These are phyloP conservation scores for Diaporthe sp. DNA, from an alignment of 2,329 filamentous ascomycete genomes.

Conservation along the genomic window DNA sequence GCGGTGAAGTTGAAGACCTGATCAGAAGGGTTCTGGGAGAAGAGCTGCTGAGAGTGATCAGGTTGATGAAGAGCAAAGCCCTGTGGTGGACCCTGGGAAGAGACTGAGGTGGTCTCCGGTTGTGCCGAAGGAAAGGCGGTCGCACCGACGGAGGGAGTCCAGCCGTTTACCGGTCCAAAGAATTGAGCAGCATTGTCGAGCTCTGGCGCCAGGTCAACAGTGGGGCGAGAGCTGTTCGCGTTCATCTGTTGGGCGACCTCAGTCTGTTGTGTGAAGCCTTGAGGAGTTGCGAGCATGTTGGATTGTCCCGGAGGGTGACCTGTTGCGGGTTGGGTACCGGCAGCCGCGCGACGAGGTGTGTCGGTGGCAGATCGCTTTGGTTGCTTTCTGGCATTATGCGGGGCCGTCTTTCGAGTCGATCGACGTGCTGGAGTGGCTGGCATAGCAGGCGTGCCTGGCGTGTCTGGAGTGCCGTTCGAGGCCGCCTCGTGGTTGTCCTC, in stretches of 20 bases:
- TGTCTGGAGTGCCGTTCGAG: neutral
- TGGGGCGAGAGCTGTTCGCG: neutral
- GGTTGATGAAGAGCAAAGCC: neutral
- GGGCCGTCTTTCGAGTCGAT: neutral
- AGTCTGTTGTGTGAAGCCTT: neutral
- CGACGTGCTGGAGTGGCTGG: neutral
- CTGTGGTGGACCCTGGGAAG: neutral
- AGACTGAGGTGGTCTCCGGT: neutral
- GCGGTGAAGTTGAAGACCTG: neutral
- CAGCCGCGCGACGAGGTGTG: neutral
- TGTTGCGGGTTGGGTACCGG: neutral
- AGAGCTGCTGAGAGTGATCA: neutral
- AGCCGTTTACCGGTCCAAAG: neutral
- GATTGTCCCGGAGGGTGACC: neutral
- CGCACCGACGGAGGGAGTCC: neutral
- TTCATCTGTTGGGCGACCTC: neutral
- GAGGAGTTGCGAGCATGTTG: neutral
- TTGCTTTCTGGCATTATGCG: neutral
- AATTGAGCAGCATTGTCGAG: neutral
- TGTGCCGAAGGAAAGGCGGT: neutral
- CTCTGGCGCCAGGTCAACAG: neutral
- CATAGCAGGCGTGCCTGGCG: neutral
- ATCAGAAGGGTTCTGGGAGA: neutral
- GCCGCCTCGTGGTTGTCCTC: neutral
- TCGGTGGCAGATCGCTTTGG: neutral